Percentiles rank a stretch among this genome's conserved stretches.
These are phyloP conservation scores for Triticum dicoccoides DNA, from an alignment of 176 grass and related monocot species.

Conservation along the genomic window DNA sequence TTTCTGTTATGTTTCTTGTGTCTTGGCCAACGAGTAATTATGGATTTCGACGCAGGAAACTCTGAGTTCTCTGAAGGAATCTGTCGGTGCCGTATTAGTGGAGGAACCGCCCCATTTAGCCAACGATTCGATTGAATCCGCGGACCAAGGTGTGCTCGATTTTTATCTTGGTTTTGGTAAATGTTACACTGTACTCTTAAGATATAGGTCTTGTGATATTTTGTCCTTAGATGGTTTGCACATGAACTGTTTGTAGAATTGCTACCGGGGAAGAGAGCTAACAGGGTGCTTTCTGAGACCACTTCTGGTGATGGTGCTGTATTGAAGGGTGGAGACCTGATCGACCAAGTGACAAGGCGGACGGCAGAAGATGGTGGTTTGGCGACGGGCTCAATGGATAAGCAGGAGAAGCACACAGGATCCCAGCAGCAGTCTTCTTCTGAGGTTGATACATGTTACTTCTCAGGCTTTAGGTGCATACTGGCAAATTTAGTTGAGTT, in stretches of 20 bases:
- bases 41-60: too few relatives aligned
- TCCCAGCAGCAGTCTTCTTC: slow-evolving; percentile 27
- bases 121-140: too few relatives aligned
- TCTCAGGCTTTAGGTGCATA: neutral
- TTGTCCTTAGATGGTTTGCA: slow-evolving; percentile 3
- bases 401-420: slow-evolving; percentile 1
- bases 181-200: neutral
- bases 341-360: slow-evolving; percentile 21
- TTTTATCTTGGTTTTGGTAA: neutral
- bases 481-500: slow-evolving; percentile 14
- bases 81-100: too few relatives aligned
- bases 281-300: slow-evolving; percentile 35
- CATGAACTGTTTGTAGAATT: slow-evolving; percentile 37
- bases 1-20: too few relatives aligned
- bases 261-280: neutral
- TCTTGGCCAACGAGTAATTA: too few relatives aligned
- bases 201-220: neutral
- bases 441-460: slow-evolving; percentile 15
- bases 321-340: slow-evolving; percentile 8
- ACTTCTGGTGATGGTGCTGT: neutral
- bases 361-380: slow-evolving; percentile 3
- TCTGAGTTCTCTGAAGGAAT: too few relatives aligned
- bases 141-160: too few relatives aligned
- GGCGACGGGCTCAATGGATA: neutral
- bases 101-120: too few relatives aligned